Conservation (phyloP, 1,284 basidiomycete species). For the Hymenochaete sp. region DNA sequence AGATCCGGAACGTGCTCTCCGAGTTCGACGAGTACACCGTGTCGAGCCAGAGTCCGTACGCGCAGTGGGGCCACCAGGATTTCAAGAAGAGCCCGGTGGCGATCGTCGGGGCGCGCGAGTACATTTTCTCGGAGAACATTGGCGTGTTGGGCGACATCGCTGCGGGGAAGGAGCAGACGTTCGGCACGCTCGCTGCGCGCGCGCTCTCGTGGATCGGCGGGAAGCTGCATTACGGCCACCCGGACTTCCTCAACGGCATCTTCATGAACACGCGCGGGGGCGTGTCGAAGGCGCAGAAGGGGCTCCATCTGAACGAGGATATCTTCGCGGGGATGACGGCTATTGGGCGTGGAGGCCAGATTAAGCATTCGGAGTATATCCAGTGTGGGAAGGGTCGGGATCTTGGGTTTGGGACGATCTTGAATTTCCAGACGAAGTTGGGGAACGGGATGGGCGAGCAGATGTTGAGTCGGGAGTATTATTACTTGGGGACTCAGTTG, state of each 20-base stretch:
- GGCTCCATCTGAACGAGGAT: conserved; percentile 97
- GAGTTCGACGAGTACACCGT: conserved; percentile 95
- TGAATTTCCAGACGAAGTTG: conserved; percentile 99
- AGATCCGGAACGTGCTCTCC: conserved; percentile 96
- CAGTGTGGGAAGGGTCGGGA: conserved; percentile 98
- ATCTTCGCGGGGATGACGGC: conserved; percentile 99
- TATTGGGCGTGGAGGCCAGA: conserved; percentile 90
- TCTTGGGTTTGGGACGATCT: conserved; percentile 96
- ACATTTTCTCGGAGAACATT: conserved; percentile 99
- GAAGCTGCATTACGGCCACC: conserved; percentile 98
- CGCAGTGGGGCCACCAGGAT: conserved; percentile 79
- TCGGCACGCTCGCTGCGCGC: conserved; percentile 93
- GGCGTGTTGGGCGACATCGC: conserved; percentile 98
- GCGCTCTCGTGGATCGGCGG: conserved; percentile 96
- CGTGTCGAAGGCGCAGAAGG: conserved; percentile 98
- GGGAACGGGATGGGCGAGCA: conserved; percentile 99
- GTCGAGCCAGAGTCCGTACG: conserved; percentile 86
- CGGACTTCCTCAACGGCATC: conserved; percentile 96
- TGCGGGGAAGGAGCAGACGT: conserved; percentile 99
- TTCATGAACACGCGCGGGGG: conserved; percentile 99
- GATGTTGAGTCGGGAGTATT: conserved; percentile 98
- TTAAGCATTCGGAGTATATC: conserved; percentile 99
- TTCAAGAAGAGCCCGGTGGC: conserved; percentile 88
- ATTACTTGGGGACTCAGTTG: conserved; percentile 98
- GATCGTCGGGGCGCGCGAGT: conserved; percentile 97